Conservation (phyloP, 805 yeast species). For the Martiniozyma abietophila region DNA sequence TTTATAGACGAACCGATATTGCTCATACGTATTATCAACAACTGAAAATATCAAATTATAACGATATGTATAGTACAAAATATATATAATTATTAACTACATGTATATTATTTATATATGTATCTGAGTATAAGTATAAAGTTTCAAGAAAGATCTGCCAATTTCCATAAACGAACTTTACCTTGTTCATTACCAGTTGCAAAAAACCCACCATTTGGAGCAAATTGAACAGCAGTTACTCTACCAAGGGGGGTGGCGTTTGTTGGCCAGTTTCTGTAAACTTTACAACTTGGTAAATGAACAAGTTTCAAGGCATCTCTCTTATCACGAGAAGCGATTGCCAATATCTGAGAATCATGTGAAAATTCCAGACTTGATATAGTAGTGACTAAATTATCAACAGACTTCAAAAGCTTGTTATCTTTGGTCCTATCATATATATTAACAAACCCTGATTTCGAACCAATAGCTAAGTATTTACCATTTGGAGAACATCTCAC, state of each 20-base stretch:
- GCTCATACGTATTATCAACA: no score
- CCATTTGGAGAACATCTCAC: conserved; percentile 46
- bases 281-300: conserved; percentile 80
- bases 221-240: conserved; percentile 71
- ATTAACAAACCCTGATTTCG: conserved; percentile 81
- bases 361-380: conserved; percentile 67
- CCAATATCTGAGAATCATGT: conserved; percentile 81
- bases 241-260: conserved; percentile 94
- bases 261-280: conserved; percentile 95
- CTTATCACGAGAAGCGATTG: conserved; percentile 76
- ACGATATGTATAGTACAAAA: conserved; percentile 1
- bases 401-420: conserved; percentile 47
- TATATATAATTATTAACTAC: background rate
- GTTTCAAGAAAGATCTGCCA: conserved; percentile 21
- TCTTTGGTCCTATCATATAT: conserved; percentile 53
- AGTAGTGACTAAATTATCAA: conserved; percentile 77
- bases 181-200: conserved; percentile 91
- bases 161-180: conserved; percentile 76
- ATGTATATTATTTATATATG: background rate
- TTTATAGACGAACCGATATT: no score
- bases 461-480: conserved; percentile 85
- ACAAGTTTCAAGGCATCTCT: conserved; percentile 81
- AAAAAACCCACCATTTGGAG: conserved; percentile 73
- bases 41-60: no score
- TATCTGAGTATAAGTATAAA: background rate